Conservation (phyloP, 768 basidiomycete species). For the Fomitopsis serialis region DNA sequence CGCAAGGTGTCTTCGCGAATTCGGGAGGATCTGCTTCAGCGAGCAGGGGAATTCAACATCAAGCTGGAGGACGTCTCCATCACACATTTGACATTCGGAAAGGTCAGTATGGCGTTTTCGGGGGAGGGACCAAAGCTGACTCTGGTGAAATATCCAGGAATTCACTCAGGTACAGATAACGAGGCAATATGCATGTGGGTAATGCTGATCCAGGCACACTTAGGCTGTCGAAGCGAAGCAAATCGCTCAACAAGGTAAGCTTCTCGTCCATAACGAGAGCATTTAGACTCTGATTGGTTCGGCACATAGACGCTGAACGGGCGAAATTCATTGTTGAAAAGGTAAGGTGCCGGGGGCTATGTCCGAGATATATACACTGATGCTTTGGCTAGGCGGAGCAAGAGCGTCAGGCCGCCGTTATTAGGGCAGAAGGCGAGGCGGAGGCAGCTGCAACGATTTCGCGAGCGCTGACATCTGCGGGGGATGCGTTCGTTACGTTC, state of each 20-base stretch:
- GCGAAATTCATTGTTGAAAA: conserved; percentile 99
- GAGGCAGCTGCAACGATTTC: conserved; percentile 95
- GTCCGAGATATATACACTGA: conserved; percentile 1
- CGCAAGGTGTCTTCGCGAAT: conserved; percentile 84
- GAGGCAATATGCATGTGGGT: not conserved
- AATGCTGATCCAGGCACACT: not conserved
- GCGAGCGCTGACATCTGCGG: conserved; percentile 84
- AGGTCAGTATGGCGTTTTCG: conserved; percentile 36
- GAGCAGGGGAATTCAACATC: conserved; percentile 96
- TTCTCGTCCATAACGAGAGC: not conserved
- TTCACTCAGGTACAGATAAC: conserved; percentile 58
- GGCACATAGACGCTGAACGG: conserved; percentile 80
- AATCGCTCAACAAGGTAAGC: conserved; percentile 95
- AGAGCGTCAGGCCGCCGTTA: conserved; percentile 97
- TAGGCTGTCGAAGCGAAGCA: conserved; percentile 99
- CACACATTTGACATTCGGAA: conserved; percentile 84
- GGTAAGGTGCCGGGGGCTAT: conserved; percentile 37
- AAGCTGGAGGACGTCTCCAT: conserved; percentile 96
- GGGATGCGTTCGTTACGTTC: conserved; percentile 92
- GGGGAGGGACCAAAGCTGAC: conserved; percentile 2
- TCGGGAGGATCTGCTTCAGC: conserved; percentile 83
- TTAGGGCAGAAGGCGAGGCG: conserved; percentile 97
- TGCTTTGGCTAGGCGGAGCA: conserved; percentile 75
- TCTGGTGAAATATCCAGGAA: conserved; percentile 47
- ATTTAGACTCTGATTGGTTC: not conserved